Evolutionary conservation across 2,329 filamentous ascomycete species (phyloP).

Genomic region (Grosmannia serpens): DNA sequence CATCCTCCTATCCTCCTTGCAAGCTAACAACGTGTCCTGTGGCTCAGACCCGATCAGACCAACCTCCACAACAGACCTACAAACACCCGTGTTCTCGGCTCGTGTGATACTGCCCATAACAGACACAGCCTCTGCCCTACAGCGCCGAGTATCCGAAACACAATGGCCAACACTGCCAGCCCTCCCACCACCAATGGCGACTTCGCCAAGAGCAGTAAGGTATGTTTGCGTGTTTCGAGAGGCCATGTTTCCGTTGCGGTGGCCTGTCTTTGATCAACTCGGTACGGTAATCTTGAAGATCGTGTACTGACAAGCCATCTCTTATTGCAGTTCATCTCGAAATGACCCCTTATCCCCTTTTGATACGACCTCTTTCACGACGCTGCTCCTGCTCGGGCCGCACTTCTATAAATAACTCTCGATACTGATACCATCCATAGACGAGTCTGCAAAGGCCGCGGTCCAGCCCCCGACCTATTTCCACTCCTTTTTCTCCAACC

Average conservation of each 20-base stretch:
- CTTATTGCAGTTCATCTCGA: background rate
- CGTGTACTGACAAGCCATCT: background rate
- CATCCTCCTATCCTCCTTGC: background rate
- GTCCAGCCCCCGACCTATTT: conserved; percentile 53
- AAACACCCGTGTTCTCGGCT: background rate
- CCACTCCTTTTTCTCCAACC: conserved; percentile 58
- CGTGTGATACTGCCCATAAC: background rate
- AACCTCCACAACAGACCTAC: background rate
- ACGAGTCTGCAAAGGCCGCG: background rate
- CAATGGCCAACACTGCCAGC: conserved; percentile 1
- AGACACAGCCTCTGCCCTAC: background rate
- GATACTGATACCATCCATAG: background rate
- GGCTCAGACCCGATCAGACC: background rate
- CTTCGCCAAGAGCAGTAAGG: background rate
- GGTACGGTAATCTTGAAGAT: background rate
- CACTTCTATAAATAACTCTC: background rate
- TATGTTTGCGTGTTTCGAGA: background rate
- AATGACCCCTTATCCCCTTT: background rate
- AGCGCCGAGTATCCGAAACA: background rate
- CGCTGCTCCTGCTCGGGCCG: background rate
- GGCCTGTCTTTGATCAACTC: background rate
- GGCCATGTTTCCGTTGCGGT: background rate
- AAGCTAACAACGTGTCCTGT: background rate
- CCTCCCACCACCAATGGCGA: background rate
- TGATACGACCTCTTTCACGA: background rate